Percentiles rank a stretch among this genome's conserved stretches.
These are phyloP conservation scores for Hemerocallis citrina DNA, from an alignment of 106 monocot genomes.

Conservation along the genomic window DNA sequence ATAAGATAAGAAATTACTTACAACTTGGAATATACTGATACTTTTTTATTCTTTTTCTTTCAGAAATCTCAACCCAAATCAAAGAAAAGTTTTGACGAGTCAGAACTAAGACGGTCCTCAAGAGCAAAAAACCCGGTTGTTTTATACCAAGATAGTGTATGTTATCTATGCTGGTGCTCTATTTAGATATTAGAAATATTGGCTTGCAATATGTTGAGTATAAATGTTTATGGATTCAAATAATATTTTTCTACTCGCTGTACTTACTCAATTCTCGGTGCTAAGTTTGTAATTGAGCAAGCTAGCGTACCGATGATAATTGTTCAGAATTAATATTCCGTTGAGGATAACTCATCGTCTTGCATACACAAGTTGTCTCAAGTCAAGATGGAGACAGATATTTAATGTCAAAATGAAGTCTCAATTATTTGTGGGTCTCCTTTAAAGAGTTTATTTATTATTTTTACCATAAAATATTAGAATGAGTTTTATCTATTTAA, in stretches of 20 bases:
- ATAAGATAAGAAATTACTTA: no score
- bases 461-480: no score
- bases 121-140: constrained; percentile 26
- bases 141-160: constrained; percentile 44
- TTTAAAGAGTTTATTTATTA: no score
- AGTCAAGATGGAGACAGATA: no score
- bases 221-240: no score
- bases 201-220: no score
- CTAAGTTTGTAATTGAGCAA: background rate
- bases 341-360: no score
- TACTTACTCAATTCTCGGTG: background rate
- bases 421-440: no score
- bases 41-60: background rate
- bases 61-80: constrained; percentile 29
- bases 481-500: background rate
- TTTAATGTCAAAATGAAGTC: no score
- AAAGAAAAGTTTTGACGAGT: constrained; percentile 26
- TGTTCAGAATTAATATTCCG: background rate
- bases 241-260: background rate
- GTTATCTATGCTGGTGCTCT: background rate
- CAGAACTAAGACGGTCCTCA: constrained; percentile 41
- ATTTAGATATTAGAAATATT: background rate
- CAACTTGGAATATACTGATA: background rate
- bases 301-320: no score
- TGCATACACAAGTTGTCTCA: no score